Base-by-base conservation (phyloP, 2,329 filamentous ascomycete genomes). In the Pestalotiopsis sp. region DNA sequence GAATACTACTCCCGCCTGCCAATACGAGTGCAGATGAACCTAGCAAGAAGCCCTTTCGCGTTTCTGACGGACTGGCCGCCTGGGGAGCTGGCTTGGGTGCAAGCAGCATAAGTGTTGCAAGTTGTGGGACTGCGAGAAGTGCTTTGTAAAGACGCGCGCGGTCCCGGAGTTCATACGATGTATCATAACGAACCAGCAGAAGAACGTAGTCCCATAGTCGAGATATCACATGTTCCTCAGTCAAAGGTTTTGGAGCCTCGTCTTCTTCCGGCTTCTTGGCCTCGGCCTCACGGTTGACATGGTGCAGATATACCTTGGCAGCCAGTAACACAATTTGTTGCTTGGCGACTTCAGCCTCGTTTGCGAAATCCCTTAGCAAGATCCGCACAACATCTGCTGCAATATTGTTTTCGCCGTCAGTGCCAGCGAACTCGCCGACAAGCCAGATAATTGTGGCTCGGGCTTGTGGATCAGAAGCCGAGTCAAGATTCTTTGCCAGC, bases 391-490 rank as follows among this genome's bases (percentile, higher is more conserved):
- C 94, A 76, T 99, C 96, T 0, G 95, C 91, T 0, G 96, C 96
- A 70, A 99, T 95, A 75, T 97, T 97, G 77, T 96, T 91, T 69
- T 95, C 91, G 11, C 91, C 88, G 68, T 94, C 90, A 2, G 92
- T 80, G 0, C 94, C 93, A 0, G 95, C 90, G 75, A 97, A 98
- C 80, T 99, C 96, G 60, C 96, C 96, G 0, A 98, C 95, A 0
- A 99, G 89, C 96, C 96, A 99, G 74, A 99, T 92, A 71, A 99
- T 98, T 64, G 93, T 97, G 3, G 96, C 96, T 72, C 96, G 88
- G 3, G 96, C 96, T 70, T 94, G 92, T 1, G 96, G 91, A 70
- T 96, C 95, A 0, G 92, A 93, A 1, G 94, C 93, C 3, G 92
- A 92, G 76, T 98, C 96, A 2, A 99, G 88, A 70, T 97, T 95